phyloP scores from a whole-genome alignment of 148 eudicot species.

The Oxyria digyna region DNA sequence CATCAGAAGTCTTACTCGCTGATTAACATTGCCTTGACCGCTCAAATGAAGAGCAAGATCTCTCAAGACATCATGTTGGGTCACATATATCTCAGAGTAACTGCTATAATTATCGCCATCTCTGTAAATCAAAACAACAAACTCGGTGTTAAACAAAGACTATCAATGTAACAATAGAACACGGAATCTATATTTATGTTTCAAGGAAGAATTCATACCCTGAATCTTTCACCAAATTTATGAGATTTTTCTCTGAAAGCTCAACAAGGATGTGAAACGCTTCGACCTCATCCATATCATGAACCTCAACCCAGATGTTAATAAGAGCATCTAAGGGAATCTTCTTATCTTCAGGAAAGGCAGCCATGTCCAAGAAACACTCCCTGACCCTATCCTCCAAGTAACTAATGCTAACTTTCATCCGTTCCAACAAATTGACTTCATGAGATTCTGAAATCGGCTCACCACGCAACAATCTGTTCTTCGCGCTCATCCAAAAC shows the following conservation, averaged over 20 bases:
- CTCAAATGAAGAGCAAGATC: constrained; percentile 72
- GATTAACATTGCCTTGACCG: constrained; percentile 31
- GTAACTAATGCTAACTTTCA: constrained; percentile 55
- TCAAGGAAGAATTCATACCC: constrained; percentile 25
- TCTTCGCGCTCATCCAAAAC: constrained; percentile 75
- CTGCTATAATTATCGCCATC: constrained; percentile 64
- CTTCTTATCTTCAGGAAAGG: constrained; percentile 69
- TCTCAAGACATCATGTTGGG: constrained; percentile 78
- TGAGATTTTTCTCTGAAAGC: constrained; percentile 70
- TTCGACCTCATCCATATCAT: constrained; percentile 59
- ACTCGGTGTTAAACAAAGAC: neutral
- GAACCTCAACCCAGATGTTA: constrained; percentile 74
- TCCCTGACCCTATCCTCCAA: constrained; percentile 52
- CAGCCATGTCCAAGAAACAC: constrained; percentile 75
- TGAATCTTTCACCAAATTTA: constrained; percentile 55
- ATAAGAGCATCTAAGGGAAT: constrained; percentile 62
- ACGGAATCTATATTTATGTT: neutral
- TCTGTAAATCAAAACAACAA: constrained; percentile 23
- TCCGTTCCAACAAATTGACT: constrained; percentile 43
- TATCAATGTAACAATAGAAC: neutral
- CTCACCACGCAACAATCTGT: constrained; percentile 49
- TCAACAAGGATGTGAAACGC: constrained; percentile 64
- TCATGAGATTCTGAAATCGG: constrained; percentile 77
- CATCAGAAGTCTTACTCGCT: constrained; percentile 55
- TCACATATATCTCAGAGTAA: constrained; percentile 55